Conservation (phyloP, 768 basidiomycete species). For the Tylopilus intermedius region DNA sequence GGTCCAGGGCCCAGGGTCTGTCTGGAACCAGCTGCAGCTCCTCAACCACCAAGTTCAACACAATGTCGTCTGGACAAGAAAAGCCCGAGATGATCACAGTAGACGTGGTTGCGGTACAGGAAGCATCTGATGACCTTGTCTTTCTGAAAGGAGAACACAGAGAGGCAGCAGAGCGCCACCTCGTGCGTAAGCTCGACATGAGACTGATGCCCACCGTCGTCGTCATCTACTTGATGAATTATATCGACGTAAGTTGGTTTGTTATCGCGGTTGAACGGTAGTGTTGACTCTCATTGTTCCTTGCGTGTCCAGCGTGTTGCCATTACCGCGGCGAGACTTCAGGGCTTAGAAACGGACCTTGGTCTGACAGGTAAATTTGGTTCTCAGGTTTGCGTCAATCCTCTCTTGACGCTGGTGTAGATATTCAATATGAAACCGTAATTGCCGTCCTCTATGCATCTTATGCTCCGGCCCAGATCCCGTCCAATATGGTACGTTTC, state of each 20-base stretch:
- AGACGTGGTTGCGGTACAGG: background rate
- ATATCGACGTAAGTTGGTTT: constrained; percentile 19
- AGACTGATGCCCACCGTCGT: constrained; percentile 27
- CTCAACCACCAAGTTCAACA: no score
- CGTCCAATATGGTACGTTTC: constrained; percentile 43
- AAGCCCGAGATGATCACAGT: background rate
- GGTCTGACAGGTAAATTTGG: constrained; percentile 25
- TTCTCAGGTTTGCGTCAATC: background rate
- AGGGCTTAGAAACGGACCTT: constrained; percentile 39
- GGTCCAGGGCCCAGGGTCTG: no score
- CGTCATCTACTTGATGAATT: constrained; percentile 24
- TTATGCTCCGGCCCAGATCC: constrained; percentile 40
- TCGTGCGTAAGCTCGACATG: constrained; percentile 27
- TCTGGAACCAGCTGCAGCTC: no score
- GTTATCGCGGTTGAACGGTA: background rate
- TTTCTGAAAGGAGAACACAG: constrained; percentile 11
- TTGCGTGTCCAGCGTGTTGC: constrained; percentile 30
- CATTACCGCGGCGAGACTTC: constrained; percentile 34
- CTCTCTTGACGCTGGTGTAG: constrained; percentile 23
- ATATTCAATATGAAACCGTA: constrained; percentile 48
- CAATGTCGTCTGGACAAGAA: no score
- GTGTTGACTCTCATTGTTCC: background rate
- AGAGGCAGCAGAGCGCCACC: constrained; percentile 17
- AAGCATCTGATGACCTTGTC: constrained; percentile 8
- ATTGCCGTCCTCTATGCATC: constrained; percentile 53